Conservation (phyloP, 495 filamentous ascomycete species). For the Penicillium daleae region DNA sequence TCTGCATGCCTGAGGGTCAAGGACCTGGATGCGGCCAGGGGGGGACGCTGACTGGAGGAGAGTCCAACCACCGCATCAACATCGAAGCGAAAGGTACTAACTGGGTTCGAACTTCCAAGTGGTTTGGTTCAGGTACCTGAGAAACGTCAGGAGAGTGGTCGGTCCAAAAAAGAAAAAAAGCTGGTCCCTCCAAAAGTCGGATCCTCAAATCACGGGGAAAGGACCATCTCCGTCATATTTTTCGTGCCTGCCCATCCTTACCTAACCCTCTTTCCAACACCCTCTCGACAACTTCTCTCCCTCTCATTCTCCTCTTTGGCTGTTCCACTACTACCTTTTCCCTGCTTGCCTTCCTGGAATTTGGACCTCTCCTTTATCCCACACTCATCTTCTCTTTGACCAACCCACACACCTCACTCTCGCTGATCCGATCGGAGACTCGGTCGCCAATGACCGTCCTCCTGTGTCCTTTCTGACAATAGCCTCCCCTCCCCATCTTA, state of each 20-base stretch:
- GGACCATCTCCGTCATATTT: slow-evolving; percentile 15
- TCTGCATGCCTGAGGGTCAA: slow-evolving; percentile 30
- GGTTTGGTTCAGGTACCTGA: slow-evolving; percentile 1
- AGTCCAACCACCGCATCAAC: too few relatives aligned
- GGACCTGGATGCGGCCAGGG: slow-evolving; percentile 35
- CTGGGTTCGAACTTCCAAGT: background rate
- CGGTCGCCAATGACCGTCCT: slow-evolving; percentile 20
- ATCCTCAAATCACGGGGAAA: slow-evolving; percentile 21
- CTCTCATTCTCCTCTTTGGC: background rate
- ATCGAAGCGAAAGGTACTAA: too few relatives aligned
- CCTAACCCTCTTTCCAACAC: slow-evolving; percentile 14
- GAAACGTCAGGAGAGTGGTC: background rate
- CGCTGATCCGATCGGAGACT: slow-evolving; percentile 12
- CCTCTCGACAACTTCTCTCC: slow-evolving; percentile 6
- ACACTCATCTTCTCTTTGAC: slow-evolving; percentile 1
- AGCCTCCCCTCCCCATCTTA: slow-evolving; percentile 8
- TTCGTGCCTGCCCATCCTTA: slow-evolving; percentile 19
- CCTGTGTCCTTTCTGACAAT: slow-evolving; percentile 4
- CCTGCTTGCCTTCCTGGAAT: slow-evolving; percentile 2
- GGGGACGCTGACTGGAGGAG: slow-evolving; percentile 12
- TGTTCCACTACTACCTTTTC: background rate
- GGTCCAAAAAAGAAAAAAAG: background rate
- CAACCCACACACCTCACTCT: background rate
- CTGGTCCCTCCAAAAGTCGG: slow-evolving; percentile 3
- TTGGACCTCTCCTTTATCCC: background rate